These are phyloP conservation scores for Aspergillus melleus DNA, from an alignment of 2,329 filamentous ascomycete genomes.

Conservation along the genomic window DNA sequence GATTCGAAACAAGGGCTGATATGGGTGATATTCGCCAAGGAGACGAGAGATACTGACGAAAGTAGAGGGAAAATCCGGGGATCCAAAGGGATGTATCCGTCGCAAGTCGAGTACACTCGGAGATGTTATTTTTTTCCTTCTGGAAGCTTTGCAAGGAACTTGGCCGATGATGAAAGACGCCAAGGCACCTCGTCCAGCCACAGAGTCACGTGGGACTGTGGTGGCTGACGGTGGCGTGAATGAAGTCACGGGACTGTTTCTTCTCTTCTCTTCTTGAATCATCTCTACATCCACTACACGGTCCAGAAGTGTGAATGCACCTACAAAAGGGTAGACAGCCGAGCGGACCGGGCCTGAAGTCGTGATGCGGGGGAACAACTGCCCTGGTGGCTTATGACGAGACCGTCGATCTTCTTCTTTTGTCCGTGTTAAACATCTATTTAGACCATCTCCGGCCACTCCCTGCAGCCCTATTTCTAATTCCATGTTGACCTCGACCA, in stretches of 20 bases:
- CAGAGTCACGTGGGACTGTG: constrained; percentile 12
- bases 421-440: neutral
- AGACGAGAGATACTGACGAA: neutral
- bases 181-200: constrained; percentile 12
- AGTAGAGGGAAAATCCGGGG: neutral
- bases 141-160: constrained; percentile 12
- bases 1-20: neutral
- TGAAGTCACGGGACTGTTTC: neutral
- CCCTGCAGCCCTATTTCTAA: neutral
- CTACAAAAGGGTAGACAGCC: constrained; percentile 11
- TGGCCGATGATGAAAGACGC: constrained; percentile 22
- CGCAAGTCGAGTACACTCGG: neutral
- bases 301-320: too few relatives aligned
- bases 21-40: neutral
- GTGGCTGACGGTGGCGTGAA: constrained; percentile 1
- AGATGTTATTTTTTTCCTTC: constrained; percentile 1
- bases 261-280: too few relatives aligned
- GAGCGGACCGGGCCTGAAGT: neutral
- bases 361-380: neutral
- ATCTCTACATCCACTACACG: too few relatives aligned
- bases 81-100: too few relatives aligned
- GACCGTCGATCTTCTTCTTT: neutral
- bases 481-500: neutral
- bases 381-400: neutral
- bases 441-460: neutral